Evolutionary conservation across 306 rosid genomes (phyloP), one percentile per base, ranked within the genome.

Genomic region (Castanospermum australe): DNA sequence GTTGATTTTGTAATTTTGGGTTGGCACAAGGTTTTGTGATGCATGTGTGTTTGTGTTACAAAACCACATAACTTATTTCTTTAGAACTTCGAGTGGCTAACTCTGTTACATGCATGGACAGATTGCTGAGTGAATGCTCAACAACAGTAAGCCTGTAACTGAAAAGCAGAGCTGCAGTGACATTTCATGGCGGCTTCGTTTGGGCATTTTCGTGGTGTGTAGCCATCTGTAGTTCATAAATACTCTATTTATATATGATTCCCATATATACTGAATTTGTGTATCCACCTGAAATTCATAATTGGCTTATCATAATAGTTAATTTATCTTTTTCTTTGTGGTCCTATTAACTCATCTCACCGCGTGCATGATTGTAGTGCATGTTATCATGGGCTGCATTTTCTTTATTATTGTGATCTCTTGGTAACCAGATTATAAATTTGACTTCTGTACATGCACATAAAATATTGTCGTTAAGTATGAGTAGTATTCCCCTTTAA

Each of bases 101-200:
- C 32, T 55, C 54, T 71, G 44, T 73, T 44, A 5, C 62, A 8
- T 64, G 55, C 66, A 12, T 76, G 20, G 51, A 42, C 88, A 94
- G 98, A 64, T 67, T 85, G 89, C 91, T 24, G 93, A 90, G 78
- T 86, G 87, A 88, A 50, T 82, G 84, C 80, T 79, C 59, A 42
- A 62, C 66, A 50, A 55, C 39, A 44, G 35, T 65, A 9, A 20
- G 60, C 28, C 30, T 28, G 8, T 60, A 68, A 71, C 65, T 63
- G 81, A 66, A 51, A 3, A 60, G 70, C 28, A 67, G 54, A 67
- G 38, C 25, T 65, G 67, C 51, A 15, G 36, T 52, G 56, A 60
- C 41, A 35, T 55, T 80, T 75, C 67, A 71, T 61, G 25, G 7
- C 73, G 68, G 65, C 51, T 79, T 50, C 56, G 9, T n/a, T 62